phyloP scores from a whole-genome alignment of 73 alveolate species.

The Stentor roeselii region DNA sequence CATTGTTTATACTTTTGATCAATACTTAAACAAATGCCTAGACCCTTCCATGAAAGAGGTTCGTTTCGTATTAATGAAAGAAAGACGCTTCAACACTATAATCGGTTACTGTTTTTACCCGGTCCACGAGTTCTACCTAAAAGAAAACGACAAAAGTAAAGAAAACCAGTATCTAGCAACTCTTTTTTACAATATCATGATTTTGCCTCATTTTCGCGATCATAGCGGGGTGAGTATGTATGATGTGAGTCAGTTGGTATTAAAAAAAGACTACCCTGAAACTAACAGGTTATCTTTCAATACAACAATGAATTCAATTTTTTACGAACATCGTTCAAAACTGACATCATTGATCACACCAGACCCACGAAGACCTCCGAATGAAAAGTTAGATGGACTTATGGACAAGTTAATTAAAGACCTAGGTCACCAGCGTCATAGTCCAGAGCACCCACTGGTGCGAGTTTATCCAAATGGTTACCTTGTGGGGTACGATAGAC shows the following conservation, averaged over 20 bases:
- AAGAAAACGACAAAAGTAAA: background rate
- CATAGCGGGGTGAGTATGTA: background rate
- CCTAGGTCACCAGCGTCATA: background rate
- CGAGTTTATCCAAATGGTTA: background rate
- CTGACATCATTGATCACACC: background rate
- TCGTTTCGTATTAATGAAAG: background rate
- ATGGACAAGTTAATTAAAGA: background rate
- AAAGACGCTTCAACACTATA: background rate
- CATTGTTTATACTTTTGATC: background rate
- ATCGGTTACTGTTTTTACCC: background rate
- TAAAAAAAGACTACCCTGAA: background rate
- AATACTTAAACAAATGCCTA: background rate
- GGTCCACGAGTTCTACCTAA: background rate
- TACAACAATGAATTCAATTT: background rate
- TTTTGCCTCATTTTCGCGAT: background rate
- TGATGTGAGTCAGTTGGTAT: background rate
- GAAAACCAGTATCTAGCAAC: background rate
- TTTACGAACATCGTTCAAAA: background rate
- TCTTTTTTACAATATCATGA: too few relatives aligned
- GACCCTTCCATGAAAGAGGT: background rate
- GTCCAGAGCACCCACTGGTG: background rate
- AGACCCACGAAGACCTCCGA: background rate
- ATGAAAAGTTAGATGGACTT: background rate
- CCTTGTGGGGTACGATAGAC: background rate
- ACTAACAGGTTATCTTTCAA: background rate